Evolutionary conservation across 2,329 filamentous ascomycete species (phyloP), one percentile per base, ranked within the genome.

Genomic region (Ustulina deusta): DNA sequence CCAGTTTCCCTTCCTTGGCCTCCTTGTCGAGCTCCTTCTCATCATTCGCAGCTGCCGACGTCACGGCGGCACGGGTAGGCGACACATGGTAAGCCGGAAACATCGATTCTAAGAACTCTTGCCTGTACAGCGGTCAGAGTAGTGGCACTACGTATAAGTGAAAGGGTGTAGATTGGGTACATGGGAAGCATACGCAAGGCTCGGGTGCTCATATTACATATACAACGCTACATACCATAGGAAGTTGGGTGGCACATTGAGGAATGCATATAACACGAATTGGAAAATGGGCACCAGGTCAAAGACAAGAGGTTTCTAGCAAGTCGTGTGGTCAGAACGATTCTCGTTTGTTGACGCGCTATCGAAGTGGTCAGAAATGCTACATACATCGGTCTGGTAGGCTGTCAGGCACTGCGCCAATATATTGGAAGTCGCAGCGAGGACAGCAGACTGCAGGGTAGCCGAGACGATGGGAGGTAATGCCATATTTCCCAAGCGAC

Each of bases 181-280:
- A 11, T 48, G 44, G 20, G n/a, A 20, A 13, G 13, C 6, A 36
- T 54, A 20, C 42, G 7, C 22, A 25, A 34, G 34, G 25, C 15
- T 32, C 22, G 22, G n/a, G 36, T 27, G 34, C 32, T 25, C 27
- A 20, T 49, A n/a, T 27, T 32, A 38, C 13, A 36, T 17, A 20
- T 20, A 36, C 4, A 22, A 34, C 32, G 20, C 13, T 29, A 67
- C 63, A 73, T 78, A 89, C 94, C 93, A 97, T 74, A 93, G 77
- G 76, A 93, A 93, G 80, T 97, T 97, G 51, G 92, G 92, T 2
- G 94, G 93, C 46, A 90, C 91, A 79, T 86, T 90, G 66, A 97
- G 77, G 38, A 92, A 76, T 71, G 90, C 87, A 82, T 91, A 97
- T 61, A 93, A 76, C 59, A 92, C 81, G 79, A 97, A 97, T 77